Conservation (phyloP, 352 stramenopile genomes). For the Globisporangium perplexum region DNA sequence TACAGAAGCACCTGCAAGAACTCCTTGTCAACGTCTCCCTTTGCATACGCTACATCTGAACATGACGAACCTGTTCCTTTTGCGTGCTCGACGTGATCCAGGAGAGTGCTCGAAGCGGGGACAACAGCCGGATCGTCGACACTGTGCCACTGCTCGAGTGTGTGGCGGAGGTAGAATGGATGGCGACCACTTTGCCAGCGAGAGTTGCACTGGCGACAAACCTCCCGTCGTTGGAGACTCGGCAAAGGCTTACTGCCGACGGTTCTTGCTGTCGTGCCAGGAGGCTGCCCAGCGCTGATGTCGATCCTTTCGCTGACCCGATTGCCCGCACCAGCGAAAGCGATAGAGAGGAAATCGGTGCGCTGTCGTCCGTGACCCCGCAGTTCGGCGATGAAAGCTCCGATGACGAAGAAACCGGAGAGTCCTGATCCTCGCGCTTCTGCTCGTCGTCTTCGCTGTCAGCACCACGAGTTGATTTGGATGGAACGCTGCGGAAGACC, state of each 20-base stretch:
- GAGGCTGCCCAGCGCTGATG: not conserved
- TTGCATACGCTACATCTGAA: not conserved
- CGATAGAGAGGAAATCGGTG: not conserved
- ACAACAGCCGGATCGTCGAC: slow-evolving; percentile 6
- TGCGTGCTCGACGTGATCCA: not conserved
- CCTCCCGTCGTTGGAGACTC: slow-evolving; percentile 1
- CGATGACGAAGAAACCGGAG: not conserved
- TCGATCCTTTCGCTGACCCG: not conserved
- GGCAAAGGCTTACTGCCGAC: not conserved
- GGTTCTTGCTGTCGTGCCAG: not conserved
- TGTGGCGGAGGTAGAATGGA: not conserved
- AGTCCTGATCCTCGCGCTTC: not conserved
- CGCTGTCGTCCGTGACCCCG: not conserved
- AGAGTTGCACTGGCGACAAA: slow-evolving; percentile 1
- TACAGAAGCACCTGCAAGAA: slow-evolving; percentile 8
- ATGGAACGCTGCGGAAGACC: not conserved
- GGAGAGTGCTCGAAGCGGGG: slow-evolving; percentile 4
- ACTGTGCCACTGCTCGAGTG: not conserved
- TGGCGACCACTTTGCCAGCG: not conserved
- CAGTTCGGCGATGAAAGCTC: not conserved
- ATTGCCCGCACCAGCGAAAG: slow-evolving; percentile 2
- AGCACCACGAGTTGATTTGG: not conserved
- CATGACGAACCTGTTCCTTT: slow-evolving; percentile 7
- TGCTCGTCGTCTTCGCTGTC: not conserved
- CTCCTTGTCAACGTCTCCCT: not conserved